Evolutionary conservation across 176 grass and related monocot genomes (phyloP).

Genomic region (Aegilops speltoides): DNA sequence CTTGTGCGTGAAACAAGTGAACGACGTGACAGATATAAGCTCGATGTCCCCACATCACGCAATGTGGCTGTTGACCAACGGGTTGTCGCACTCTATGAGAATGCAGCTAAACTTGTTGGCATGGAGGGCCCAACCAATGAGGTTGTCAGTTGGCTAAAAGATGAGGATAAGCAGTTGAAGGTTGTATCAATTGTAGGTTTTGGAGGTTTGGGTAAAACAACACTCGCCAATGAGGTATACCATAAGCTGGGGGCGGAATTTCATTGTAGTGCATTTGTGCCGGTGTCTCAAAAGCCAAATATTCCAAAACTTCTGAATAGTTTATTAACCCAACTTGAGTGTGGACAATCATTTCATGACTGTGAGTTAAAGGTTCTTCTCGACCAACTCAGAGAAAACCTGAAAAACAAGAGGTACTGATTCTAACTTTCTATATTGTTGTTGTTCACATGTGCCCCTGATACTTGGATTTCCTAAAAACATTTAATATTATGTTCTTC

Average conservation of each 20-base stretch:
- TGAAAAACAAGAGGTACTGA: background rate
- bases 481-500: background rate
- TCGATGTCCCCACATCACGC: background rate
- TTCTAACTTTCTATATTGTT: background rate
- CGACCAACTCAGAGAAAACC: background rate
- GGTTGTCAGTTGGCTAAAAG: too few species aligned
- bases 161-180: background rate
- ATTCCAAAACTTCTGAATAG: background rate
- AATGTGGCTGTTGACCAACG: background rate
- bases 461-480: background rate
- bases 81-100: background rate
- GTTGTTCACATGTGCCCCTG: background rate
- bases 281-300: slow-evolving; percentile 3
- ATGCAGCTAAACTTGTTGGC: too few species aligned
- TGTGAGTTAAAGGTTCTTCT: background rate
- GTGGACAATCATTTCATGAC: background rate
- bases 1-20: background rate
- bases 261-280: background rate
- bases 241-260: background rate
- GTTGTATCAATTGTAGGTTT: background rate
- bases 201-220: background rate
- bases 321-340: background rate
- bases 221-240: slow-evolving; percentile 13
- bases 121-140: too few species aligned
- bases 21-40: background rate